Evolutionary conservation across 257 asterid species (phyloP).

Genomic region (Salvia rosmarinus): DNA sequence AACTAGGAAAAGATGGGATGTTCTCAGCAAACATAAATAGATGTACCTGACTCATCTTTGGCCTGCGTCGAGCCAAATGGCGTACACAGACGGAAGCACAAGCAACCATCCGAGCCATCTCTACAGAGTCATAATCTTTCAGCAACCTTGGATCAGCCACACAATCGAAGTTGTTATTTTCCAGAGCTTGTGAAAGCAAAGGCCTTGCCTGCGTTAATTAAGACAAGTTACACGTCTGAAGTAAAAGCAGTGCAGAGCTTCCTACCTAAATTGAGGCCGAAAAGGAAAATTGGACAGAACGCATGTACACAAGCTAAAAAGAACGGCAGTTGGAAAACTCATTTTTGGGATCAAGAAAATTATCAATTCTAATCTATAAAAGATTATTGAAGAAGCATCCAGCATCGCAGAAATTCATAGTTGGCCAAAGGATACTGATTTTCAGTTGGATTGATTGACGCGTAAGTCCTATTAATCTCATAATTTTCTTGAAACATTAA

Average conservation of each 20-base stretch:
- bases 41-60: constrained; percentile 77
- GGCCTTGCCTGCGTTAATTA: constrained; percentile 76
- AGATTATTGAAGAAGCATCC: too few species aligned
- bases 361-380: too few species aligned
- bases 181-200: constrained; percentile 73
- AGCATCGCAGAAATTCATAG: too few species aligned
- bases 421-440: too few species aligned
- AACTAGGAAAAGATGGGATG: constrained; percentile 1
- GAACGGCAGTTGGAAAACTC: background rate
- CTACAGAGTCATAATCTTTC: constrained; percentile 55
- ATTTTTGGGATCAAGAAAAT: too few species aligned
- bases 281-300: constrained; percentile 1
- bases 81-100: constrained; percentile 88
- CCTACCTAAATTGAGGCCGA: background rate
- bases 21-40: constrained; percentile 1
- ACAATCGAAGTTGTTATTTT: constrained; percentile 52
- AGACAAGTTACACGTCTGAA: constrained; percentile 4
- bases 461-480: background rate
- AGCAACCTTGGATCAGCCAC: constrained; percentile 78
- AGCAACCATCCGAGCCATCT: constrained; percentile 81
- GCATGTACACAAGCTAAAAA: background rate
- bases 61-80: constrained; percentile 86
- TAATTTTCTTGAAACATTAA: too few species aligned
- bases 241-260: background rate
- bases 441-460: background rate